Base-by-base conservation (phyloP, 2,329 filamentous ascomycete species). In the Sporothrix protearum region DNA sequence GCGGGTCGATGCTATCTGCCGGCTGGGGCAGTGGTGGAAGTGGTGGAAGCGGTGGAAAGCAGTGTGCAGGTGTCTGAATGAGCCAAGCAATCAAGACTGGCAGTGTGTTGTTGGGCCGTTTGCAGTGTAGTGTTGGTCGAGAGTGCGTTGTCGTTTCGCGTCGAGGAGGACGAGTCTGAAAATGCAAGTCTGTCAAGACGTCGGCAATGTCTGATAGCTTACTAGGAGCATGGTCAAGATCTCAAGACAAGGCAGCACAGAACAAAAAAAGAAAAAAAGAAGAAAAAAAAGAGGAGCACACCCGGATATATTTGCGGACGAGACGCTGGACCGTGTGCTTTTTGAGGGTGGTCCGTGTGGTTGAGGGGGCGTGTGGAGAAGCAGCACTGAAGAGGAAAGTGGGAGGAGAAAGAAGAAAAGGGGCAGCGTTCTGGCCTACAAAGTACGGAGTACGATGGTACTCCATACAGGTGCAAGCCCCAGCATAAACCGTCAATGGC, bases 301-400 rank as follows among this genome's bases (percentile, higher is more conserved):
- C 42, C 49, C 49, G 66, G 66, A 68, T 68, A 55, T 68, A 68
- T 55, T 42, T 68, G 66, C 49, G 47, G 66, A 68, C 49, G 66
- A 68, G 63, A 47, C 57, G 59, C 39, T 64, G 59, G 19, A n/a
- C 36, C 10, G 14, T 66, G 61, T n/a, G n/a, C n/a, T 12, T 22
- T 22, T 8, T 4, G 28, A 10, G 49, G 8, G 12, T 12, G 49
- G 49, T 53, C 22, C 2, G 49, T 53, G 49, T 66, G 33, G 59
- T 28, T 36, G 36, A 36, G 39, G 59, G 61, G 2, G 61, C 45
- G 33, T 4, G 8, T 36, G 33, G 61, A 64, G 61, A 64, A 47
- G 39, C 61, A 49, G 39, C 28, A 28, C 45, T 39, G 45, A 55
- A 68, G 47, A 51, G 45, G 57, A n/a, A n/a, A 22, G 42, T 55